Percentiles rank a stretch among this genome's conserved stretches.
These are phyloP conservation scores for Plasmopara viticola DNA, from an alignment of 352 stramenopile species.

Conservation along the genomic window DNA sequence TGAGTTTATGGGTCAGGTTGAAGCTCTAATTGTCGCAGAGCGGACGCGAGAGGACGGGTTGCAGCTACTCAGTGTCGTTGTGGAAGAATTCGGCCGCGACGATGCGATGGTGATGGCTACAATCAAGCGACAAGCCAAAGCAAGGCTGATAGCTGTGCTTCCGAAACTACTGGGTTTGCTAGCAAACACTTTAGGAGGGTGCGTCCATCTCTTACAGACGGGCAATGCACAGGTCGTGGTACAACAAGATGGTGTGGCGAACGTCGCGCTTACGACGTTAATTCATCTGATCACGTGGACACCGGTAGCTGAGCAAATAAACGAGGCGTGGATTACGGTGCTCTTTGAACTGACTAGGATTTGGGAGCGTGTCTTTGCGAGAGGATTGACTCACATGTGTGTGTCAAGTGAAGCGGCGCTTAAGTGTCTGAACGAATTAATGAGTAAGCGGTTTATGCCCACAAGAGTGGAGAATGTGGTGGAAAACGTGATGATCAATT, in stretches of 20 bases:
- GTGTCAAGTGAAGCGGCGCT: constrained; percentile 48
- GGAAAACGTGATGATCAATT: constrained; percentile 38
- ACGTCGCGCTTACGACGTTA: constrained; percentile 48
- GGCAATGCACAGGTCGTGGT: constrained; percentile 9
- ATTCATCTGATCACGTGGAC: constrained; percentile 48
- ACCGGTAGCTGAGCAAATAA: constrained; percentile 46
- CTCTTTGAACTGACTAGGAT: constrained; percentile 51
- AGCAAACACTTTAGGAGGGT: constrained; percentile 37
- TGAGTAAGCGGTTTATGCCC: constrained; percentile 56
- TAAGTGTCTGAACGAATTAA: constrained; percentile 54
- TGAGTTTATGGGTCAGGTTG: constrained; percentile 58
- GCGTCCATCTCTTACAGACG: constrained; percentile 37
- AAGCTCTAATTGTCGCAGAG: constrained; percentile 43
- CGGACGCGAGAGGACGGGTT: constrained; percentile 40
- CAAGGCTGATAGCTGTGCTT: constrained; percentile 34
- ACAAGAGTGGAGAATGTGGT: constrained; percentile 40
- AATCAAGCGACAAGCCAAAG: constrained; percentile 38
- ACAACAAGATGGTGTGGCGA: constrained; percentile 41
- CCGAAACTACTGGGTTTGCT: constrained; percentile 46
- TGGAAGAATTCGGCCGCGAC: constrained; percentile 69
- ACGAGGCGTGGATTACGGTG: constrained; percentile 49
- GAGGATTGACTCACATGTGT: constrained; percentile 25
- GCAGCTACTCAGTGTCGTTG: constrained; percentile 51
- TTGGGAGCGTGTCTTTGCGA: constrained; percentile 27
- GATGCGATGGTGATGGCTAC: constrained; percentile 48